Percentiles rank a stretch among this genome's conserved stretches.
Conservation (phyloP, 371 early-diverging fungal genomes). For the Mycotypha africana region DNA sequence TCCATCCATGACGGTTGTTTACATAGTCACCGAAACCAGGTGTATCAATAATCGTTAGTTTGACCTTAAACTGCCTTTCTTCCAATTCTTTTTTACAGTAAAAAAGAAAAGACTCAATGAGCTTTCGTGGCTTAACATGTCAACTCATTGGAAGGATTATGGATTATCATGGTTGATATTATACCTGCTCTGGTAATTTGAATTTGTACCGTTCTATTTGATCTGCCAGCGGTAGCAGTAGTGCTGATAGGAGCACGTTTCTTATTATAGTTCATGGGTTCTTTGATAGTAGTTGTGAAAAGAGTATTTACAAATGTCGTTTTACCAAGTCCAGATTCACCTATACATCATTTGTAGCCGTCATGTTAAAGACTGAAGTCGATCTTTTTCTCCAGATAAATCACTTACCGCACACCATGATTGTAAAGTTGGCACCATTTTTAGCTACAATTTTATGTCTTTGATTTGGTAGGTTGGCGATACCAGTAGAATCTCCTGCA, state of each 20-base stretch:
- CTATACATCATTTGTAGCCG: constrained; percentile 5
- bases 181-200: constrained; percentile 82
- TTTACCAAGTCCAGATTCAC: constrained; percentile 71
- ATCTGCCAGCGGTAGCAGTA: too few relatives aligned
- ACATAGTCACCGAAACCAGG: constrained; percentile 92
- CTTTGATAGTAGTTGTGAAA: constrained; percentile 76
- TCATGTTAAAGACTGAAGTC: too few relatives aligned
- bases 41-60: constrained; percentile 86
- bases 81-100: constrained; percentile 25
- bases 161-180: not conserved
- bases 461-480: constrained; percentile 95
- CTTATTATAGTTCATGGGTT: constrained; percentile 77
- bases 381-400: not conserved
- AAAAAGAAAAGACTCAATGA: too few relatives aligned
- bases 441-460: constrained; percentile 92
- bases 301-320: constrained; percentile 87
- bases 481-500: constrained; percentile 53
- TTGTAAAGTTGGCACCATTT: constrained; percentile 88
- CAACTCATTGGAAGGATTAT: not conserved
- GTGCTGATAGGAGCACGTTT: constrained; percentile 71
- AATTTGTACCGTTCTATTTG: constrained; percentile 87
- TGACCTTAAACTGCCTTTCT: constrained; percentile 74
- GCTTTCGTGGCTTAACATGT: too few relatives aligned
- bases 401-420: constrained; percentile 94
- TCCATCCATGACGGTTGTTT: constrained; percentile 90